phyloP scores from a whole-genome alignment of 2,329 filamentous ascomycete species.

The Albophoma yamanashiensis region DNA sequence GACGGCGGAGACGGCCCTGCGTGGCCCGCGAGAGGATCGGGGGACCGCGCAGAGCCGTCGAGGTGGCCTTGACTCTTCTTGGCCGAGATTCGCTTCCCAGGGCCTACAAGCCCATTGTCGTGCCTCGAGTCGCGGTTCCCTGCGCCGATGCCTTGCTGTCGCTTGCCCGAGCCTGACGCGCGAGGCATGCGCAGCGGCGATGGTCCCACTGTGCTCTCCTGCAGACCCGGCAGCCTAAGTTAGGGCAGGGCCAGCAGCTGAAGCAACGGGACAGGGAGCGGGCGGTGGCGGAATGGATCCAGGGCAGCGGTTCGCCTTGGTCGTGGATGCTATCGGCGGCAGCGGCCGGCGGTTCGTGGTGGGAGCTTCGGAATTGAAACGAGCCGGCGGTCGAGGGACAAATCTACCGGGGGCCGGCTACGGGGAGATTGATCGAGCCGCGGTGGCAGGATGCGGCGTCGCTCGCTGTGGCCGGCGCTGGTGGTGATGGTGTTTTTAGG shows the following conservation, averaged over 20 bases:
- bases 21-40: constrained; percentile 19
- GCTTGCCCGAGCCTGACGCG: constrained; percentile 46
- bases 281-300: constrained; percentile 6
- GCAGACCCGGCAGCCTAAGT: constrained; percentile 22
- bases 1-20: constrained; percentile 17
- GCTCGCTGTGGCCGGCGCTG: neutral
- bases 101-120: constrained; percentile 76
- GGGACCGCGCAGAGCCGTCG: constrained; percentile 25
- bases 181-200: constrained; percentile 47
- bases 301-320: constrained; percentile 4
- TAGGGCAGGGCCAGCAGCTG: constrained; percentile 21
- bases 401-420: neutral
- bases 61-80: constrained; percentile 36
- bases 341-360: neutral
- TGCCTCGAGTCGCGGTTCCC: constrained; percentile 65
- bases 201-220: constrained; percentile 20
- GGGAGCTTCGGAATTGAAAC: neutral
- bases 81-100: constrained; percentile 25
- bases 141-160: constrained; percentile 48
- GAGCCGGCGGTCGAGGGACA: neutral
- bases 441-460: neutral
- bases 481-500: neutral
- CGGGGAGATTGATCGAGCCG: neutral
- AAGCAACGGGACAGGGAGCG: constrained; percentile 16
- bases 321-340: neutral